Evolutionary conservation across 2,329 filamentous ascomycete species (phyloP).

Genomic region (Colletotrichum magnum): DNA sequence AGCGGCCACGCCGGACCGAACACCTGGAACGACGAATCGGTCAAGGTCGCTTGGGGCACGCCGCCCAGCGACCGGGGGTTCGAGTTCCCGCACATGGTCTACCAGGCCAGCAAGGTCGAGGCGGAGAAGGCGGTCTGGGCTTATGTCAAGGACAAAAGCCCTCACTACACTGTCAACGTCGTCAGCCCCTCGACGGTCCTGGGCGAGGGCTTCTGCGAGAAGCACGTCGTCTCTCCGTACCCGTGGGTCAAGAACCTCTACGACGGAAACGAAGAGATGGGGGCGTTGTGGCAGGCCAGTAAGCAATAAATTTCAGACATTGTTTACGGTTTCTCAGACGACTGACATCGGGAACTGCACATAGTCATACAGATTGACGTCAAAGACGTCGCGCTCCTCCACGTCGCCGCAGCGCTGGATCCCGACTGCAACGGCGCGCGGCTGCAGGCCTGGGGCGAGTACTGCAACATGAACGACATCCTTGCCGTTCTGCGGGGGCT

Average conservation of each 20-base stretch:
- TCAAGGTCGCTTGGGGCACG: too few species aligned
- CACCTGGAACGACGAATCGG: too few species aligned
- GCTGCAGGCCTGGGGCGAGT: not conserved
- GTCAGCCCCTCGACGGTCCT: too few species aligned
- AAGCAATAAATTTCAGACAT: too few species aligned
- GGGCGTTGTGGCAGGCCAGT: not conserved
- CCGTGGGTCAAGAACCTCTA: constrained; percentile 12
- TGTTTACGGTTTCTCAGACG: too few species aligned
- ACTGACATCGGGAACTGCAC: too few species aligned
- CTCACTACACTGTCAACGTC: not conserved
- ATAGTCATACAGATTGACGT: too few species aligned
- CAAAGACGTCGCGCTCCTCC: too few species aligned
- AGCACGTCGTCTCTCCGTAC: not conserved
- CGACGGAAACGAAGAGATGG: not conserved
- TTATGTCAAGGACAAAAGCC: not conserved
- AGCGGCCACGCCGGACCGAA: too few species aligned
- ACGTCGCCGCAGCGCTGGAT: not conserved
- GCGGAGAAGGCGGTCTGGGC: not conserved
- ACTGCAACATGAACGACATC: constrained; percentile 2
- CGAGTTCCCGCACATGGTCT: constrained; percentile 1
- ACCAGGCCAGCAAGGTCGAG: not conserved
- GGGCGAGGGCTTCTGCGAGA: not conserved
- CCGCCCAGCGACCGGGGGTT: too few species aligned
- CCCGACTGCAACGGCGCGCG: not conserved
- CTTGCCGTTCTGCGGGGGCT: not conserved